Conservation (phyloP, 1,284 basidiomycete species). For the Ganoderma meredithae region DNA sequence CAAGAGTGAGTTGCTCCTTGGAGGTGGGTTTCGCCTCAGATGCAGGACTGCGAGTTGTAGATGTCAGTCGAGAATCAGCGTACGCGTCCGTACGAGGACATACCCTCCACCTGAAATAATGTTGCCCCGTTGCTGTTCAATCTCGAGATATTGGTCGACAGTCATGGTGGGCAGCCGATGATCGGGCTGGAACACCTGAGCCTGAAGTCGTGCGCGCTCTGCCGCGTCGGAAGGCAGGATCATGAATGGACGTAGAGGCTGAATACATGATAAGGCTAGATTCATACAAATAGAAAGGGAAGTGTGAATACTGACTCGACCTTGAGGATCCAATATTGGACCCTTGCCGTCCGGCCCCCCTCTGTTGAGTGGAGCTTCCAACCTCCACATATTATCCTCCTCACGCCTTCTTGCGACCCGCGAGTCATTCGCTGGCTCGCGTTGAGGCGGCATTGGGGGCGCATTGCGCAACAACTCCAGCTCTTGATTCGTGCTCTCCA, state of each 20-base stretch:
- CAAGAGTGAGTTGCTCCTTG: constrained; percentile 78
- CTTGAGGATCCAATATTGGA: constrained; percentile 76
- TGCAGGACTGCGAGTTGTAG: constrained; percentile 59
- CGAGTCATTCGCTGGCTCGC: constrained; percentile 43
- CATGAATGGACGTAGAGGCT: constrained; percentile 89
- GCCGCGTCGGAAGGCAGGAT: constrained; percentile 80
- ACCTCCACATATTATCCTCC: constrained; percentile 75
- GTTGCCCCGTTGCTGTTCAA: constrained; percentile 86
- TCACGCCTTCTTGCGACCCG: constrained; percentile 49
- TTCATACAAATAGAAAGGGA: constrained; percentile 5
- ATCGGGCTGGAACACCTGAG: constrained; percentile 87
- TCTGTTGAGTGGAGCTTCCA: constrained; percentile 61
- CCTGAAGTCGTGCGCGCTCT: constrained; percentile 75
- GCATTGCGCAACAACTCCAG: constrained; percentile 72
- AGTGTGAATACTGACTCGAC: constrained; percentile 62
- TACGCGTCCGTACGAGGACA: constrained; percentile 39
- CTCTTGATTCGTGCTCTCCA: constrained; percentile 79
- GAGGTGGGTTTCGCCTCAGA: constrained; percentile 74
- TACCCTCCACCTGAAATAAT: constrained; percentile 90
- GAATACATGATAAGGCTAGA: background rate
- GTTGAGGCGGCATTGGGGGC: constrained; percentile 48
- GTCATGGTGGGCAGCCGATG: constrained; percentile 95
- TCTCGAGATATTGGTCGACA: constrained; percentile 93
- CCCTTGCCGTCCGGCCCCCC: constrained; percentile 57
- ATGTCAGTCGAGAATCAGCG: constrained; percentile 12